A percentile compares a stretch with the other conserved stretches of the same genome.
Evolutionary conservation across 2,329 filamentous ascomycete species (phyloP).

Genomic region (Fusarium hainanense): DNA sequence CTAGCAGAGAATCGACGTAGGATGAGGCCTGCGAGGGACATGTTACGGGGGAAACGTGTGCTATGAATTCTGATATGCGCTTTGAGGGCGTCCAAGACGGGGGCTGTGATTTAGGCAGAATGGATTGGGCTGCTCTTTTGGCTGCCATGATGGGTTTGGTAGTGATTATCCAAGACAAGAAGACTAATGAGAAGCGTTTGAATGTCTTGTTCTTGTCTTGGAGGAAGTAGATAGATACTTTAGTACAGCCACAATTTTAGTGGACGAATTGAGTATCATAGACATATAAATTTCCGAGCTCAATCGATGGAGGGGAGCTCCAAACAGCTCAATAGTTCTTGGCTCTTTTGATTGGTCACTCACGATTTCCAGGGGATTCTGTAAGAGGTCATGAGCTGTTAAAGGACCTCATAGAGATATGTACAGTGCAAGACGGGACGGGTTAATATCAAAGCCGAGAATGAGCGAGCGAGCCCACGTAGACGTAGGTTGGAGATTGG

Average conservation of each 20-base stretch:
- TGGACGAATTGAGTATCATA: neutral
- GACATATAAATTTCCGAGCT: neutral
- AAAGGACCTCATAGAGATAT: neutral
- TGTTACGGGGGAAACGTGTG: slow-evolving; percentile 75
- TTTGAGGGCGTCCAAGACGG: slow-evolving; percentile 77
- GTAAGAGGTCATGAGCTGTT: slow-evolving; percentile 17
- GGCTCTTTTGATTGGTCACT: slow-evolving; percentile 13
- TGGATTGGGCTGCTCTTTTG: slow-evolving; percentile 20
- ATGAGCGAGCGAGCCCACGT: slow-evolving; percentile 23
- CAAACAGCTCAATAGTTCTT: slow-evolving; percentile 1
- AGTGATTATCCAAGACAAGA: slow-evolving; percentile 1
- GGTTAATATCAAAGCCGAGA: slow-evolving; percentile 44
- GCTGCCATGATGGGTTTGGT: slow-evolving; percentile 15
- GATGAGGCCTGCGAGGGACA: slow-evolving; percentile 76
- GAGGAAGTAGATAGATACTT: neutral
- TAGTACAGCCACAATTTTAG: slow-evolving; percentile 6
- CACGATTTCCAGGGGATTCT: slow-evolving; percentile 14
- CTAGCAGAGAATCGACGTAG: slow-evolving; percentile 79
- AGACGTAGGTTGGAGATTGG: slow-evolving; percentile 12
- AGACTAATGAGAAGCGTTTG: neutral
- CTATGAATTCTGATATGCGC: slow-evolving; percentile 83
- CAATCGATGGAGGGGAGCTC: slow-evolving; percentile 12
- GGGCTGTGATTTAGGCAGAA: slow-evolving; percentile 33
- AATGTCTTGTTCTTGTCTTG: slow-evolving; percentile 5
- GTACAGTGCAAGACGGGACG: slow-evolving; percentile 32